Base-by-base conservation (phyloP, 2,329 filamentous ascomycete genomes). In the Sodiomyces alkalinus region DNA sequence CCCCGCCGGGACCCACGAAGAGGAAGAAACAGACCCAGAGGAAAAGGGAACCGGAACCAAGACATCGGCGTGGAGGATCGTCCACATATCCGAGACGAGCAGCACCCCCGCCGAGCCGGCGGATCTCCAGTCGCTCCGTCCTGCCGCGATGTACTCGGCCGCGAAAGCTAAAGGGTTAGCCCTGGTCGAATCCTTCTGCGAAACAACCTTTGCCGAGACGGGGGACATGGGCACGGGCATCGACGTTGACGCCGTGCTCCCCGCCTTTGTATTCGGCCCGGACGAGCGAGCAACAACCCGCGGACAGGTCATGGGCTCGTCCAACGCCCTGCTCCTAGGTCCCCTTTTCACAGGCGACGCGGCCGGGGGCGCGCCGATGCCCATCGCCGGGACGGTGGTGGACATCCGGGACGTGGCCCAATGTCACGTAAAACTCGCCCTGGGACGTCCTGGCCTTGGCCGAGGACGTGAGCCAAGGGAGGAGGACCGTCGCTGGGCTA, bases 1-100 rank as follows among this genome's bases (percentile, higher is more conserved):
- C 20, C 20, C 20, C 11, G n/a, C n/a, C n/a, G n/a, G n/a, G n/a
- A n/a, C n/a, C n/a, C n/a, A n/a, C n/a, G n/a, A n/a, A n/a, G n/a
- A n/a, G n/a, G n/a, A n/a, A 24, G 27, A 14, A n/a, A 26, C 11
- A 14, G 17, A 16, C 17, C 7, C n/a, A 8, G 12, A 11, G 21
- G 23, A 9, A 12, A 26, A 14, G 25, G 26, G 25, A 33, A 22
- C 19, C 26, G 31, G 18, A 27, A 26, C 28, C 32, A 21, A 22
- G 19, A n/a, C n/a, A n/a, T n/a, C n/a, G n/a, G n/a, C n/a, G n/a
- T n/a, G n/a, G n/a, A n/a, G n/a, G n/a, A n/a, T n/a, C n/a, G n/a
- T n/a, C n/a, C n/a, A n/a, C n/a, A n/a, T n/a, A n/a, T n/a, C n/a
- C n/a, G n/a, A n/a, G n/a, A 22, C 20, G 11, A 7, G n/a, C 11